phyloP scores from a whole-genome alignment of 257 asterid genomes.

The Agastache rugosa region DNA sequence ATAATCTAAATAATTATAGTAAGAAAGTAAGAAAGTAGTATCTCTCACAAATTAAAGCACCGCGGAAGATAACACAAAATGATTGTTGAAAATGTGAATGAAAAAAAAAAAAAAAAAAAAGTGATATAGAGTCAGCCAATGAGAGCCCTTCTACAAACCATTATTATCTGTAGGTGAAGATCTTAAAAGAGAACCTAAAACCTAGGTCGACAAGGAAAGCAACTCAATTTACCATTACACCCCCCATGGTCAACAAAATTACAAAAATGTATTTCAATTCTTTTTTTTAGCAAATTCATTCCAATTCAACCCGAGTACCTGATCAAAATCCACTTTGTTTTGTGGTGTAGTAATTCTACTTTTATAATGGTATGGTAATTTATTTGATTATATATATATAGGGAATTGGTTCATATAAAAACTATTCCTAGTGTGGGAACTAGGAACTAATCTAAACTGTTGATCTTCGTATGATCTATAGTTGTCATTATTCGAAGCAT shows the following conservation, averaged over 20 bases:
- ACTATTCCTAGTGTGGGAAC: too few relatives aligned
- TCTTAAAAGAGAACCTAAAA: background rate
- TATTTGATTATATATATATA: too few relatives aligned
- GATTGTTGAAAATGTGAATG: background rate
- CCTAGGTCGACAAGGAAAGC: background rate
- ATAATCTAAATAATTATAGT: background rate
- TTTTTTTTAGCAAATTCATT: background rate
- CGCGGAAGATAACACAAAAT: background rate
- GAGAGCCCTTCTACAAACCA: background rate
- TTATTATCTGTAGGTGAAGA: background rate
- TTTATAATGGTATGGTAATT: too few relatives aligned
- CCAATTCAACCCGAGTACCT: too few relatives aligned
- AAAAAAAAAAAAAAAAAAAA: too few relatives aligned
- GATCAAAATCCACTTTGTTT: too few relatives aligned
- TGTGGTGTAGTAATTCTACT: too few relatives aligned
- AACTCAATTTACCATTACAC: background rate
- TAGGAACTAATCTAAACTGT: too few relatives aligned
- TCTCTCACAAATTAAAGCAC: background rate
- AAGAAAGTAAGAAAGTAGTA: background rate
- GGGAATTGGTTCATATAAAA: too few relatives aligned
- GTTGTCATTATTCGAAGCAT: too few relatives aligned
- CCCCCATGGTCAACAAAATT: background rate
- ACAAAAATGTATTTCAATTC: background rate
- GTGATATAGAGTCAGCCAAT: conserved; percentile 34
- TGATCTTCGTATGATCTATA: too few relatives aligned